Evolutionary conservation across 352 stramenopile genomes (phyloP).

Genomic region (Phytophthora nicotianae): DNA sequence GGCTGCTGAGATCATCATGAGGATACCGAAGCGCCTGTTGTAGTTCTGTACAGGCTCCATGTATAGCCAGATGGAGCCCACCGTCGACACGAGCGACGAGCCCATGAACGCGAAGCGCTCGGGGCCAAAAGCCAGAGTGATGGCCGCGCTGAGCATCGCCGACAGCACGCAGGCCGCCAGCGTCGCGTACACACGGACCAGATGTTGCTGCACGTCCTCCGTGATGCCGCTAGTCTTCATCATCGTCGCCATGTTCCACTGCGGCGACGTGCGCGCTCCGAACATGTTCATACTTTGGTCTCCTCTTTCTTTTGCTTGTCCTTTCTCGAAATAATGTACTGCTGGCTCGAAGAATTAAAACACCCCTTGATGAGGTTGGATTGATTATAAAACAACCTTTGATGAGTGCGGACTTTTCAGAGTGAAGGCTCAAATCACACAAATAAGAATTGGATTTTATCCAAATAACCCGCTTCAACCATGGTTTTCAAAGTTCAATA

Average conservation of each 20-base stretch:
- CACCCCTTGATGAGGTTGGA: too few species aligned
- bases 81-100: slow-evolving; percentile 53
- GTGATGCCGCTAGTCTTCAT: slow-evolving; percentile 80
- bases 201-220: slow-evolving; percentile 65
- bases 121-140: slow-evolving; percentile 46
- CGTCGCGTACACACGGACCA: slow-evolving; percentile 75
- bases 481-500: too few species aligned
- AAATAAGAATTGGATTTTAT: too few species aligned
- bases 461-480: too few species aligned
- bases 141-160: slow-evolving; percentile 47
- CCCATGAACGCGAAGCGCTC: slow-evolving; percentile 45
- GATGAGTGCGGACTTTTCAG: too few species aligned
- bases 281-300: slow-evolving; percentile 37
- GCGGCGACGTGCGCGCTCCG: slow-evolving; percentile 24
- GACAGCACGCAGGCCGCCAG: slow-evolving; percentile 64
- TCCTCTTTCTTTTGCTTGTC: not conserved
- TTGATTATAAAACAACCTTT: too few species aligned
- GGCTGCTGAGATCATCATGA: slow-evolving; percentile 67
- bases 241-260: slow-evolving; percentile 63
- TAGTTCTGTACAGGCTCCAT: slow-evolving; percentile 60
- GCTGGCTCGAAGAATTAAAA: not conserved
- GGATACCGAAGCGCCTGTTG: slow-evolving; percentile 65
- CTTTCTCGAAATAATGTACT: slow-evolving; percentile 3
- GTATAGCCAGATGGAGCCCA: slow-evolving; percentile 68
- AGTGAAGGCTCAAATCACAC: too few species aligned